Percentiles rank a stretch among this genome's conserved stretches.
phyloP scores from a whole-genome alignment of 495 filamentous ascomycete genomes.

The Penicillium verhagenii region DNA sequence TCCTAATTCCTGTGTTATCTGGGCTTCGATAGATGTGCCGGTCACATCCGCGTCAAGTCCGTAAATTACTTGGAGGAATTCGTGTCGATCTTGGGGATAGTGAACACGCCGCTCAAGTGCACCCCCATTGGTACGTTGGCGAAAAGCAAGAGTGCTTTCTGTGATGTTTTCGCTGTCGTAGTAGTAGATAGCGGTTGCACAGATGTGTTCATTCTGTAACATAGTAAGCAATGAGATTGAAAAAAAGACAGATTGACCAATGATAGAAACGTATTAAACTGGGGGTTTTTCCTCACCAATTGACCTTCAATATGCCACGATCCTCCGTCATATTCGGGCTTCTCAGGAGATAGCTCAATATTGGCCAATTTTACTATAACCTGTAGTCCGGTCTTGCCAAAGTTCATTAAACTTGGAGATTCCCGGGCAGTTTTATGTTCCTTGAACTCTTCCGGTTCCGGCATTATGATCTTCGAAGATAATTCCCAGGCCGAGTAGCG shows the following conservation, averaged over 20 bases:
- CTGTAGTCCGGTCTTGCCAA: conserved; percentile 44
- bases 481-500: background rate
- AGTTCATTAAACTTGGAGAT: conserved; percentile 27
- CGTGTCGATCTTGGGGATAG: conserved; percentile 28
- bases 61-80: conserved; percentile 30
- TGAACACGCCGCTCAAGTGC: conserved; percentile 3
- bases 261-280: background rate
- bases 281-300: conserved; percentile 25
- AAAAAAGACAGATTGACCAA: background rate
- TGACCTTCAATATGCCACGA: conserved; percentile 57
- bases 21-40: background rate
- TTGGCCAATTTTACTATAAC: conserved; percentile 63
- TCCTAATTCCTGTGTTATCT: conserved; percentile 38
- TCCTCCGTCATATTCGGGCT: conserved; percentile 47
- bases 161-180: conserved; percentile 63
- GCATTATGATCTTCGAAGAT: conserved; percentile 18
- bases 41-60: conserved; percentile 15
- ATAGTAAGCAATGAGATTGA: background rate
- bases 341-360: conserved; percentile 59
- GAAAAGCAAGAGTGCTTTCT: conserved; percentile 51
- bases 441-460: conserved; percentile 36
- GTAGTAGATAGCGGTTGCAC: conserved; percentile 60
- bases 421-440: background rate
- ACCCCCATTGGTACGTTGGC: conserved; percentile 28
- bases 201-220: conserved; percentile 53